Evolutionary conservation across 805 yeast species (phyloP).

Genomic region (Metschnikowia cubensis): DNA sequence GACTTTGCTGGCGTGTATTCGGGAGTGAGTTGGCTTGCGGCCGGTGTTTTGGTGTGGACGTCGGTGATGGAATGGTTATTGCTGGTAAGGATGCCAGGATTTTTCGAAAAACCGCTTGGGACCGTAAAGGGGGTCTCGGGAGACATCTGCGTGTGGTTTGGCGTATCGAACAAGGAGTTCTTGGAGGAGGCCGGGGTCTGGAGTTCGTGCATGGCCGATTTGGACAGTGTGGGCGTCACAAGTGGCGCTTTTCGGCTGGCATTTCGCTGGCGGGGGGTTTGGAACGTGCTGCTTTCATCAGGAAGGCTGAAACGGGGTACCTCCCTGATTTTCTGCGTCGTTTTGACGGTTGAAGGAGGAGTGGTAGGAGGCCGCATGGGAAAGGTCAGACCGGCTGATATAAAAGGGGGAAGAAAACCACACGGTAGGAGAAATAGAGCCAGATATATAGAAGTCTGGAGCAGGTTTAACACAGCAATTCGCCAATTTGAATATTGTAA

Average conservation of each 20-base stretch:
- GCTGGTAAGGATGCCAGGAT: background rate
- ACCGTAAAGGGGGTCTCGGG: background rate
- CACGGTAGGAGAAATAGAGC: no score
- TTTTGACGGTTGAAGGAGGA: constrained; percentile 1
- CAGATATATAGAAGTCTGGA: no score
- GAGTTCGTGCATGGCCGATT: constrained; percentile 4
- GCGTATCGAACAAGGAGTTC: constrained; percentile 2
- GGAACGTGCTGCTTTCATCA: background rate
- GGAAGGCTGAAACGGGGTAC: background rate
- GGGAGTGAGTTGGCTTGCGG: constrained; percentile 20
- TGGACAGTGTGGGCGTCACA: background rate
- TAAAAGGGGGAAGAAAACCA: no score
- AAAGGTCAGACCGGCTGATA: background rate
- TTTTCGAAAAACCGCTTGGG: background rate
- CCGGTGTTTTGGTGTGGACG: background rate
- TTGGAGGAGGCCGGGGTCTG: constrained; percentile 12
- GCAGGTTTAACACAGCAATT: background rate
- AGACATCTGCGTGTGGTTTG: background rate
- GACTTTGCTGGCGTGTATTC: constrained; percentile 32
- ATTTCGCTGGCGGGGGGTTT: background rate
- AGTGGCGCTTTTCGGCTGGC: background rate
- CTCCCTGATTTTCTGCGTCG: background rate
- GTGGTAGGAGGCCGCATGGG: constrained; percentile 1
- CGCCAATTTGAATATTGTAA: background rate
- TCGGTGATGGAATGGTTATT: no score